These are phyloP conservation scores for Sistotremastrum niveocremeum DNA, from an alignment of 768 basidiomycete genomes.

Conservation along the genomic window DNA sequence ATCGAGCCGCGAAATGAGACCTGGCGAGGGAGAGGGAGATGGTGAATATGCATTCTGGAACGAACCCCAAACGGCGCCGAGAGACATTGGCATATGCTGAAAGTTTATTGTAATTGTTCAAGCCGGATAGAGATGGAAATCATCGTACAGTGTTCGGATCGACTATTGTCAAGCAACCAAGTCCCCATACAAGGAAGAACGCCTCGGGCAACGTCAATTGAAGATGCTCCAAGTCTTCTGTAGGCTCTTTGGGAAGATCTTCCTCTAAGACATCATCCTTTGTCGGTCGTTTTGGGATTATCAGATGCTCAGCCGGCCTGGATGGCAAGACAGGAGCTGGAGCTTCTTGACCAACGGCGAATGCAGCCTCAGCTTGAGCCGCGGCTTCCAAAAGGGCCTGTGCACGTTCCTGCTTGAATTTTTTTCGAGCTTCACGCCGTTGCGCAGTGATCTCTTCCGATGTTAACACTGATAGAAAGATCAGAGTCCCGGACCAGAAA, in stretches of 20 bases:
- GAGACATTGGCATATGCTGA: conserved; percentile 41
- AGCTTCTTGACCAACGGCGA: conserved; percentile 55
- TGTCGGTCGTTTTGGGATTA: conserved; percentile 8
- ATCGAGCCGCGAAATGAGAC: conserved; percentile 42
- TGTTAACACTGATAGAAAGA: conserved; percentile 41
- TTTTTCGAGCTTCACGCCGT: conserved; percentile 75
- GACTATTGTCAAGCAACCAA: conserved; percentile 67
- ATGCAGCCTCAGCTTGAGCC: conserved; percentile 66
- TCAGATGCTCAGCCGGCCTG: conserved; percentile 23
- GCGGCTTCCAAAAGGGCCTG: conserved; percentile 72
- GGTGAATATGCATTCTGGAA: conserved; percentile 46
- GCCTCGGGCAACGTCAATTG: conserved; percentile 84
- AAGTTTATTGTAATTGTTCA: not conserved
- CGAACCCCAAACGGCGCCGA: conserved; percentile 46
- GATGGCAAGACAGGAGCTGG: conserved; percentile 46
- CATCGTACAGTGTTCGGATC: conserved; percentile 48
- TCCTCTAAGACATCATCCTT: conserved; percentile 23
- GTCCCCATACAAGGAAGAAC: conserved; percentile 73
- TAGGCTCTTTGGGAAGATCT: conserved; percentile 34
- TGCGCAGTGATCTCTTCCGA: conserved; percentile 86
- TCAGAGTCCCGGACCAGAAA: not conserved
- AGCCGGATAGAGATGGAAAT: not conserved
- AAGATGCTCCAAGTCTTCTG: conserved; percentile 76
- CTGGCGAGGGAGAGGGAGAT: conserved; percentile 21
- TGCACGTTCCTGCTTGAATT: conserved; percentile 89